Evolutionary conservation across 805 yeast species (phyloP), one percentile per base, ranked within the genome.

Genomic region (Metschnikowia reukaufii): DNA sequence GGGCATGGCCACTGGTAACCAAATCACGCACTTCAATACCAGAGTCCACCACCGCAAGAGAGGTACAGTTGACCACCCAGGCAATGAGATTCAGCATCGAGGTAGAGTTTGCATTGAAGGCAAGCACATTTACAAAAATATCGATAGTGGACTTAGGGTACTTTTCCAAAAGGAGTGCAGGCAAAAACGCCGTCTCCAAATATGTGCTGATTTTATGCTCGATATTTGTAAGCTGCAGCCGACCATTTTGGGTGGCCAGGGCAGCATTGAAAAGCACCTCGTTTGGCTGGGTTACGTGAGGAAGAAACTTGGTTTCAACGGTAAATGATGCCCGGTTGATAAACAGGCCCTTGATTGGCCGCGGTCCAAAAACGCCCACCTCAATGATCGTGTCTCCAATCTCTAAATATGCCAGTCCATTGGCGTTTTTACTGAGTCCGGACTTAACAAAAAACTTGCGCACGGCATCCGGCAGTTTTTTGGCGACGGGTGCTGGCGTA

Each of bases 111-210:
- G 64, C 44, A 21, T 59, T 54, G 3, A 70, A 60, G n/a, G 84
- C 73, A 23, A 91, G 74, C 6, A 92, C 70, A 33, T 84, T 79
- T 5, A 94, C 71, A 51, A 83, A 84, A 13, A 92, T 77, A 59
- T 85, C 94, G 47, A 92, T 88, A 16, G 91, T 82, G 2, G 96
- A 87, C 65, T 92, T 92, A 4, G 98, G 97, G 63, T 94, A 94
- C 51, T 83, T 82, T 12, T 79, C 79, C 29, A 88, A 68, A 16
- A 84, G 55, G 2, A 86, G 72, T 1, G 83, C 65, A 7, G 84
- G 78, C 19, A 74, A 61, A 15, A 82, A 59, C 34, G 83, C 65
- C 4, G 82, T 71, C 44, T 77, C 76, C 7, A 83, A 64, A 48
- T 74, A 80, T 15, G 77, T 71, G n/a, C 79, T 65, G 57, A 77